Conservation (phyloP, 306 rosid genomes). For the Argentina anserina region DNA sequence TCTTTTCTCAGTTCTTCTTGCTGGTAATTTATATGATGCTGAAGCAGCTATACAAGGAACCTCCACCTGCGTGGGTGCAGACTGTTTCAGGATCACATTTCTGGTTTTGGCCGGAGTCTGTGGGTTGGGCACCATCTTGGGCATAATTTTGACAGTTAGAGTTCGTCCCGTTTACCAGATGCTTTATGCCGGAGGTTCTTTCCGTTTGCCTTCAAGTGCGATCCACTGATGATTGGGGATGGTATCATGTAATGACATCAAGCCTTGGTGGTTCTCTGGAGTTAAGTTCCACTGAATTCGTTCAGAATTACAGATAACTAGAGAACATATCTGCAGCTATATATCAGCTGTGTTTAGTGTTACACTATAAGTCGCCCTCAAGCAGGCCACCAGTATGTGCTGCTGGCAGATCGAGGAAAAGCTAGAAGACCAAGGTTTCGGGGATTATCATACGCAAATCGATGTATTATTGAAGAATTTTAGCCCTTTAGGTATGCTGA, state of each 20-base stretch:
- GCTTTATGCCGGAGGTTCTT: constrained; percentile 65
- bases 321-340: constrained; percentile 8
- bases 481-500: not conserved
- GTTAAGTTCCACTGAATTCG: not conserved
- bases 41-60: constrained; percentile 82
- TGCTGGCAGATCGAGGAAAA: constrained; percentile 9
- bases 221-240: constrained; percentile 19
- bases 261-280: constrained; percentile 1
- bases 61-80: constrained; percentile 58
- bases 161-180: constrained; percentile 66
- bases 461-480: not conserved
- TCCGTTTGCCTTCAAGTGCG: constrained; percentile 40
- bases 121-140: constrained; percentile 62
- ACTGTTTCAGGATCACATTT: constrained; percentile 77
- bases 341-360: not conserved
- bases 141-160: constrained; percentile 62
- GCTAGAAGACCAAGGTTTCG: not conserved
- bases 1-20: constrained; percentile 63
- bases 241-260: not conserved
- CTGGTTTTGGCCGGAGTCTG: constrained; percentile 56
- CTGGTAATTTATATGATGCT: constrained; percentile 56
- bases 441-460: constrained; percentile 3
- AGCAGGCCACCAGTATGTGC: not conserved
- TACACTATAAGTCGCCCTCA: not conserved
- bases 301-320: constrained; percentile 8